phyloP scores from a whole-genome alignment of 371 early-diverging fungal genomes.

The Mortierella sp. region DNA sequence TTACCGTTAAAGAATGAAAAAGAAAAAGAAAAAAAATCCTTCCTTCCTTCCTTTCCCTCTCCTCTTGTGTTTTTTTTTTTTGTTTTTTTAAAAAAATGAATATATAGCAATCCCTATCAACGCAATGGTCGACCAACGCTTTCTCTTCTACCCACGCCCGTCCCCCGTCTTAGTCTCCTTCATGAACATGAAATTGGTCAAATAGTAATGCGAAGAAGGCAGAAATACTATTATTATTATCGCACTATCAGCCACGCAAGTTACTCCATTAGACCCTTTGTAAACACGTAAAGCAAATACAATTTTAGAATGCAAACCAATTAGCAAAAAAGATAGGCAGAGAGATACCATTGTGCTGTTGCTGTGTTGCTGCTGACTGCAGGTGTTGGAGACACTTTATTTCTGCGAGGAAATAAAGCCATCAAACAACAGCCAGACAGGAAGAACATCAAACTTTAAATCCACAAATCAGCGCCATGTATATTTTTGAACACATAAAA shows the following conservation, averaged over 20 bases:
- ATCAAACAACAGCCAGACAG: too few relatives aligned
- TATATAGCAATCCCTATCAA: not conserved
- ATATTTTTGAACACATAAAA: too few relatives aligned
- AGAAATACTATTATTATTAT: not conserved
- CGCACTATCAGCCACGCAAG: not conserved
- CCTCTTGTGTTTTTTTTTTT: not conserved
- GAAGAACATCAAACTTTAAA: too few relatives aligned
- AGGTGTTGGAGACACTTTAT: too few relatives aligned
- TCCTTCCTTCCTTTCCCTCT: too few relatives aligned
- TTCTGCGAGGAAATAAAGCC: not conserved
- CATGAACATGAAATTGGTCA: constrained; percentile 3
- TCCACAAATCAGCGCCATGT: too few relatives aligned
- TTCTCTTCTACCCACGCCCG: not conserved
- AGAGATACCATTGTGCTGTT: too few relatives aligned
- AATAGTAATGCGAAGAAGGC: constrained; percentile 1
- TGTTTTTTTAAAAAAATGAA: constrained; percentile 10
- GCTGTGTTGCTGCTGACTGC: too few relatives aligned
- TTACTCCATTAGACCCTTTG: not conserved
- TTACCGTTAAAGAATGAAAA: constrained; percentile 63
- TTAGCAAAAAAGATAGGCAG: too few relatives aligned
- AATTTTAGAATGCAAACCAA: not conserved
- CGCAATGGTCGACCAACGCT: not conserved
- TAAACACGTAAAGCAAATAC: constrained; percentile 4
- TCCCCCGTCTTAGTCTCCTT: not conserved
- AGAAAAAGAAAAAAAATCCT: constrained; percentile 12